These are phyloP conservation scores for Chlorella sp. DNA, from an alignment of 139 green algal genomes.

Conservation along the genomic window DNA sequence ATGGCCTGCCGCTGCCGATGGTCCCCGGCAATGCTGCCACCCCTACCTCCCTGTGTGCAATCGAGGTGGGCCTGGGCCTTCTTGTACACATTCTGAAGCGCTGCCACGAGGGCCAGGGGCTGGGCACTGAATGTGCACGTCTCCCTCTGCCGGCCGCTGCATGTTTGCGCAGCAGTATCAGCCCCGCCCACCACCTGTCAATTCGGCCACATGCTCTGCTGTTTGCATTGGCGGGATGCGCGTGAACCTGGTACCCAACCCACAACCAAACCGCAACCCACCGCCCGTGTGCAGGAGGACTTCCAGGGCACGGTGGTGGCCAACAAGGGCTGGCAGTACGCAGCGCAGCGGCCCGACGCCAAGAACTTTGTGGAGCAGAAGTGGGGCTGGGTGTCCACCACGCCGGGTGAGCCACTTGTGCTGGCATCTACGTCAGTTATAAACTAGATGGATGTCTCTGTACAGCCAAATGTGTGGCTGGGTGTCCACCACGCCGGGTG, in stretches of 20 bases:
- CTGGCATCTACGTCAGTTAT: too few species aligned
- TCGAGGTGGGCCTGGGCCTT: slow-evolving; percentile 27
- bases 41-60: slow-evolving; percentile 30
- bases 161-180: too few species aligned
- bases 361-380: slow-evolving; percentile 26
- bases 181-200: too few species aligned
- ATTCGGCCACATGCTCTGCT: too few species aligned
- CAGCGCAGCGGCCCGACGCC: not conserved
- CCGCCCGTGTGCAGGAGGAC: slow-evolving; percentile 3
- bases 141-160: too few species aligned
- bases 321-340: not conserved
- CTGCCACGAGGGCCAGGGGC: too few species aligned
- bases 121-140: too few species aligned
- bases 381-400: slow-evolving; percentile 18
- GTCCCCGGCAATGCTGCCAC: slow-evolving; percentile 23
- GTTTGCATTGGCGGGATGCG: too few species aligned
- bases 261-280: too few species aligned
- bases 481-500: slow-evolving; percentile 10
- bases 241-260: too few species aligned
- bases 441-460: too few species aligned
- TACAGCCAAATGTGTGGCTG: slow-evolving; percentile 31
- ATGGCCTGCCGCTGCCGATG: slow-evolving; percentile 31
- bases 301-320: slow-evolving; percentile 3
- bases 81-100: too few species aligned
- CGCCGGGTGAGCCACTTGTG: slow-evolving; percentile 13